These are phyloP conservation scores for Extremus antarcticus DNA, from an alignment of 495 filamentous ascomycete genomes.

Conservation along the genomic window DNA sequence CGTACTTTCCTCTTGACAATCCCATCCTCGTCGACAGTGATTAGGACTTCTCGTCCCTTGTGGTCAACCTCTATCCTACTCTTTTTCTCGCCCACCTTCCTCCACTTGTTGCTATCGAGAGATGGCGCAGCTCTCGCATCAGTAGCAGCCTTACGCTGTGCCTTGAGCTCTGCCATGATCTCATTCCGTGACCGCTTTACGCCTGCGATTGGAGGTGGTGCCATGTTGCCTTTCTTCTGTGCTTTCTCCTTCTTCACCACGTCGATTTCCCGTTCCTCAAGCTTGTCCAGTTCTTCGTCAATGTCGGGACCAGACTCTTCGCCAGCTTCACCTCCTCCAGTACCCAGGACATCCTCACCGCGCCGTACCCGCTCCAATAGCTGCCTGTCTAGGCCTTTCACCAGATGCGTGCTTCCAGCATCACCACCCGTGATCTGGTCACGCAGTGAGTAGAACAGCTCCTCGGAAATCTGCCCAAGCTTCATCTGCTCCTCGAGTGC, in stretches of 20 bases:
- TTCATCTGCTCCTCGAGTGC: constrained; percentile 76
- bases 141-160: constrained; percentile 47
- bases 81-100: constrained; percentile 61
- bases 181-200: constrained; percentile 70
- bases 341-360: constrained; percentile 32
- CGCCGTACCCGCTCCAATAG: constrained; percentile 58
- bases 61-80: constrained; percentile 66
- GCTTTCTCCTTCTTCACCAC: constrained; percentile 45
- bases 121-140: constrained; percentile 46
- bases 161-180: constrained; percentile 72
- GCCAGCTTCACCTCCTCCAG: constrained; percentile 4
- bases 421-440: constrained; percentile 77
- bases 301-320: constrained; percentile 36
- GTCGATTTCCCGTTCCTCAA: constrained; percentile 53
- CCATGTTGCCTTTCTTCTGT: constrained; percentile 70
- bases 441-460: constrained; percentile 59
- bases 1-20: constrained; percentile 76
- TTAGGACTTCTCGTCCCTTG: constrained; percentile 69
- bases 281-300: constrained; percentile 68
- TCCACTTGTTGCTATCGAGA: constrained; percentile 65
- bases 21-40: constrained; percentile 77
- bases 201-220: constrained; percentile 49
- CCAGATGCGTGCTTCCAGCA: constrained; percentile 64
- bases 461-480: constrained; percentile 65
- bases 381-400: constrained; percentile 84